phyloP scores from a whole-genome alignment of 2,329 filamentous ascomycete species.

The Cytospora chrysosperma region DNA sequence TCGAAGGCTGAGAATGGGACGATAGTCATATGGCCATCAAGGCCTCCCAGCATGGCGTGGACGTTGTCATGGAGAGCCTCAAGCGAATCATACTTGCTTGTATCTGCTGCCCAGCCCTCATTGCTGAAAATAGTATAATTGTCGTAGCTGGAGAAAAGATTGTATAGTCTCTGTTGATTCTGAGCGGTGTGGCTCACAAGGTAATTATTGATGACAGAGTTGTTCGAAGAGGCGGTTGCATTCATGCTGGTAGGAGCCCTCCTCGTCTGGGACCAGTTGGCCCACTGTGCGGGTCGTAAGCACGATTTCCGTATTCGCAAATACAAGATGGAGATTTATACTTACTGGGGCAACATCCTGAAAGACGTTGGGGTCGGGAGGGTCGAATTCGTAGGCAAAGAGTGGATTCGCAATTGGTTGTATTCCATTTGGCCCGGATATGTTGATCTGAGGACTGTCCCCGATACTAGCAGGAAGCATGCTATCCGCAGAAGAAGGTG shows the following conservation, averaged over 20 bases:
- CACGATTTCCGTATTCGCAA: conserved; percentile 8
- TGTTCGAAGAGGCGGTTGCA: conserved; percentile 54
- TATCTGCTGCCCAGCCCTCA: conserved; percentile 57
- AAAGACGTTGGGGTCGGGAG: conserved; percentile 58
- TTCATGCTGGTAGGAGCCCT: conserved; percentile 49
- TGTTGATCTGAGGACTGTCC: conserved; percentile 41
- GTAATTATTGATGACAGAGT: conserved; percentile 52
- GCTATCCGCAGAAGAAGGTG: conserved; percentile 45
- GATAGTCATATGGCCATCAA: conserved; percentile 67
- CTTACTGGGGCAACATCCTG: conserved; percentile 57
- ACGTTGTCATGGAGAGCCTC: conserved; percentile 65
- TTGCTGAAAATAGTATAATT: conserved; percentile 70
- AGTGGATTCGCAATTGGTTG: conserved; percentile 62
- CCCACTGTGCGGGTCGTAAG: conserved; percentile 44
- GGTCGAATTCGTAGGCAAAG: conserved; percentile 59
- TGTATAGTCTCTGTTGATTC: conserved; percentile 64
- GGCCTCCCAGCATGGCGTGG: conserved; percentile 57
- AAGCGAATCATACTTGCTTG: conserved; percentile 58
- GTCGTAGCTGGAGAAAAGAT: conserved; percentile 64
- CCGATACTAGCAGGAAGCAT: conserved; percentile 50
- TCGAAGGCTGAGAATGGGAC: conserved; percentile 75
- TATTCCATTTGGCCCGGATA: conserved; percentile 55
- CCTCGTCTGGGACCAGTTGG: conserved; percentile 59
- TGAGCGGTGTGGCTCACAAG: conserved; percentile 53
- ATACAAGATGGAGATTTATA: conserved; percentile 16